Evolutionary conservation across 129 eudicot species (phyloP), one percentile per base, ranked within the genome.

Genomic region (Helianthus tuberosus): DNA sequence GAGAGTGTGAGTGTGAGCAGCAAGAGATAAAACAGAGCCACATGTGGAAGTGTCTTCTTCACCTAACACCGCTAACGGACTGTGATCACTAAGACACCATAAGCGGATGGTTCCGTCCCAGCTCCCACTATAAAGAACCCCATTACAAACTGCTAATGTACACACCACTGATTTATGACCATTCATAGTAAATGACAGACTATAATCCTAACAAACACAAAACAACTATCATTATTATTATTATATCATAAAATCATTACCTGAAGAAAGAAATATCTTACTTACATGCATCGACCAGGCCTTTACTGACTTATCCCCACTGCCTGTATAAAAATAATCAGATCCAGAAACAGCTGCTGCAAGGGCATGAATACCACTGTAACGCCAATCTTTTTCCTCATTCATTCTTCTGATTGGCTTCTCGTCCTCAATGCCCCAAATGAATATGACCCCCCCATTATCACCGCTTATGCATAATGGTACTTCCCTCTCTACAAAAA

Each of bases 61-160:
- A 32, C 87, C 96, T 50, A 93, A 76, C 20, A 90, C 90, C 7
- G 92, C 76, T 82, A 93, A 77, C 48, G 91, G 89, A 68, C 89
- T 88, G 59, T 93, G 98, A 75, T 93, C 96, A 77, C 84, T 81
- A 46, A 93, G 90, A 75, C 86, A 75, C 98, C 98, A 93, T 81
- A 93, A 61, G 5, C 96, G 86, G 17, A 93, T 85, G 27, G 96
- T 87, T 75, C 98, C 98, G 73, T 93, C 98, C 98, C 98, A 93
- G 71, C 98, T 93, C 75, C 98, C 98, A 77, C 98, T 93, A 46
- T 87, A 93, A 23, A 93, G 90, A 79, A 89, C 86, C 54, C 88
- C 90, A 66, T 77, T 72, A 72, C 83, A 80, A 66, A 88, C 81
- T 48, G 83, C 88, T 66, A 93, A 71, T n/a, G 89, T 50, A 20